Percentiles rank a stretch among this genome's conserved stretches.
Evolutionary conservation across 257 asterid species (phyloP).

Genomic region (Solanum piurae): DNA sequence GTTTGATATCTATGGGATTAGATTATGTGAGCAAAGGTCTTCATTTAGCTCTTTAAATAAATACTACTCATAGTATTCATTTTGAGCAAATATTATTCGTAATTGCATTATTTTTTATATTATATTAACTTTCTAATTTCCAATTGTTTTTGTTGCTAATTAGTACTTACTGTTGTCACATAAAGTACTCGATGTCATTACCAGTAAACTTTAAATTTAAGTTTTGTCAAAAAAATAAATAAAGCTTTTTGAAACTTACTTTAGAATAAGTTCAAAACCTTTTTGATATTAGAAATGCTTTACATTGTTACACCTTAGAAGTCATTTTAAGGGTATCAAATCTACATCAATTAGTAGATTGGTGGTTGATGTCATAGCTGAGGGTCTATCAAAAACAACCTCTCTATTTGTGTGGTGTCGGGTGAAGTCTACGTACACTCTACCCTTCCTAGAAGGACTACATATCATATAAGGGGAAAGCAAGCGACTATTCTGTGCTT

Average conservation of each 20-base stretch:
- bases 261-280: background rate
- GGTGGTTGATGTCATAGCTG: background rate
- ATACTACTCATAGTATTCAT: background rate
- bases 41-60: background rate
- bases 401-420: background rate
- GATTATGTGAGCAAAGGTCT: background rate
- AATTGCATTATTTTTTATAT: background rate
- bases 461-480: too few species aligned
- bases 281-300: background rate
- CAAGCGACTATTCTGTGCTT: background rate
- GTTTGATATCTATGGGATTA: background rate
- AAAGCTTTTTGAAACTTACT: background rate
- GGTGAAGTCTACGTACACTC: background rate
- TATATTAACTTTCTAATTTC: background rate
- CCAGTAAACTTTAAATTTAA: background rate
- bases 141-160: background rate
- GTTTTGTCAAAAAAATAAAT: background rate
- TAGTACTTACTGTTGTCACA: background rate
- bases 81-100: background rate
- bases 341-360: background rate
- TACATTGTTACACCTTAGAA: background rate
- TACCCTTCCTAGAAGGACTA: background rate
- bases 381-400: background rate
- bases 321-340: background rate
- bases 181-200: background rate